Evolutionary conservation across 176 grass and related monocot species (phyloP), one percentile per base, ranked within the genome.

Genomic region (Leersia perrieri): DNA sequence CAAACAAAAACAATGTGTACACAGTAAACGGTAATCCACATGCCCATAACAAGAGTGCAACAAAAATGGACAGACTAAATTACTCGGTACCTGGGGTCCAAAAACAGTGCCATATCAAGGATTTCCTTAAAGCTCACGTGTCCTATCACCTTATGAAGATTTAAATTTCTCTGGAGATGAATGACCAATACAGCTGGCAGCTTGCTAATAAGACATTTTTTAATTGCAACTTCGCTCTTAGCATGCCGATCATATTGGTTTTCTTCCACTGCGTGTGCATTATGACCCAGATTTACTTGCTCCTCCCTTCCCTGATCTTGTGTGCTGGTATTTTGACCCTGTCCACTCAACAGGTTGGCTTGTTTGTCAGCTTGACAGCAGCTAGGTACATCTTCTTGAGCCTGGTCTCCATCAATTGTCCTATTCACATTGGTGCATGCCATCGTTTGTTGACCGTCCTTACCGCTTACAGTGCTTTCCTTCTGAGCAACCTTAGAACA

Each of bases 111-210:
- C 30, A 98, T 34, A 71, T 94, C 86, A 74, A 98, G 83, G 33
- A 63, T 78, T 78, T 98, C 90, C 16, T 90, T 69, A 71, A 89
- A 98, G 41, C 75, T 88, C 39, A 98, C 88, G 78, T 81, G 80
- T 4, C 78, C 88, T 51, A 22, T 74, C 45, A 83, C 33, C 78
- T 98, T 98, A 75, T 62, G 76, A 62, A 60, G 69, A 61, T 6
- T 11, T 10, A 33, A 20, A 57, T 80, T 86, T 81, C 90, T 92
- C 88, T 83, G 87, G 39, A 96, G 58, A 60, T 92, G 88, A 68
- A 92, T 39, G 33, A 42, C 84, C 72, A 96, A 83, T 68, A 96
- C 74, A 81, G 60, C 38, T 55, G 92, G 92, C 27, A 84, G 65
- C 73, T 72, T 86, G 34, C 44, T 72, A 83, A 97, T 66, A 77